Evolutionary conservation across 306 rosid species (phyloP).

Genomic region (Malus asiatica): DNA sequence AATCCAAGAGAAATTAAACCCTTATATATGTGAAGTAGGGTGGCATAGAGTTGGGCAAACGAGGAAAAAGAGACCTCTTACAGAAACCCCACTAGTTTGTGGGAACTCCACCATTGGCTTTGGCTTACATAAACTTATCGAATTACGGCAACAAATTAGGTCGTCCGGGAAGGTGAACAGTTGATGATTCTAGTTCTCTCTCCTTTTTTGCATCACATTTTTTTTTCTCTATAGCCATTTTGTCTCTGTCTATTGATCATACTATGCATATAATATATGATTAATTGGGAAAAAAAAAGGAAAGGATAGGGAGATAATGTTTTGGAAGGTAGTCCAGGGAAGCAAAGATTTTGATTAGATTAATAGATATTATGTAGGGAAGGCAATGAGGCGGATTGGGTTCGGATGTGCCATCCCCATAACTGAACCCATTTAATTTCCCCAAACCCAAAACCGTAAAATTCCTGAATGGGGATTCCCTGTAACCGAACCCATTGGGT

Average conservation of each 20-base stretch:
- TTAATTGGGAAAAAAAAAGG: background rate
- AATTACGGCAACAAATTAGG: constrained; percentile 26
- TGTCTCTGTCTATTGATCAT: constrained; percentile 12
- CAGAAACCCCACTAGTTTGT: constrained; percentile 42
- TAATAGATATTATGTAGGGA: constrained; percentile 3
- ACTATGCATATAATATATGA: too few relatives aligned
- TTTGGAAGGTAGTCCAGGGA: constrained; percentile 22
- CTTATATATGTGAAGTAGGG: constrained; percentile 10
- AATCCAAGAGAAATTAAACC: constrained; percentile 5
- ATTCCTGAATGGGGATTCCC: too few relatives aligned
- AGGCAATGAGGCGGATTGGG: too few relatives aligned
- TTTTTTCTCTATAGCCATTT: constrained; percentile 24
- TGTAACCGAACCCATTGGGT: too few relatives aligned
- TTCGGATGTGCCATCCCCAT: too few relatives aligned
- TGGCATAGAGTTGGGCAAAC: constrained; percentile 8
- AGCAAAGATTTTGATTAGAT: constrained; percentile 14
- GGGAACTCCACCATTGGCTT: constrained; percentile 55
- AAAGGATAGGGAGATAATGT: constrained; percentile 25
- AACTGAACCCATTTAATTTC: too few relatives aligned
- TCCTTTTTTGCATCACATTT: constrained; percentile 27
- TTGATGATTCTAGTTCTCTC: constrained; percentile 11
- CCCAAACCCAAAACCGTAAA: too few relatives aligned
- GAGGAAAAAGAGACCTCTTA: constrained; percentile 17
- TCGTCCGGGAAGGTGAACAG: constrained; percentile 2
- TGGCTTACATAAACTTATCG: constrained; percentile 24